phyloP scores from a whole-genome alignment of 768 basidiomycete species.

The Udeniomyces megalosporus region DNA sequence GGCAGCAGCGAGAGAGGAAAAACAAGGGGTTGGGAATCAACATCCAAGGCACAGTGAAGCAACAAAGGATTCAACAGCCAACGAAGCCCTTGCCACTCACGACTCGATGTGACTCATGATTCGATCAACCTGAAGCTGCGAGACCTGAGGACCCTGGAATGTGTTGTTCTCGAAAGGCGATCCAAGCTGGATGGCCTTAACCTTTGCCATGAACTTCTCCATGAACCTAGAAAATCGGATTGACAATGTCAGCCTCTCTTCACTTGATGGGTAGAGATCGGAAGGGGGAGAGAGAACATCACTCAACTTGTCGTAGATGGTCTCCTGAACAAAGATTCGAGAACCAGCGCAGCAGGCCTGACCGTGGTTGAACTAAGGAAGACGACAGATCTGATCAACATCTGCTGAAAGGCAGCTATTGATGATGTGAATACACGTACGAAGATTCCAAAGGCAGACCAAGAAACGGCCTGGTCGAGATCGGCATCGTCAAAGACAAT shows the following conservation, averaged over 20 bases:
- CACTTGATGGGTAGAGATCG: no score
- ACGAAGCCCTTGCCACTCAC: no score
- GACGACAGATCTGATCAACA: not conserved
- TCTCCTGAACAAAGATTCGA: conserved; percentile 15
- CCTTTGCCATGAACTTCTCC: conserved; percentile 25
- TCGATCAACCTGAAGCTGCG: conserved; percentile 34
- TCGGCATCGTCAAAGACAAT: conserved; percentile 15
- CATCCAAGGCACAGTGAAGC: no score
- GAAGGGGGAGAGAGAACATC: not conserved
- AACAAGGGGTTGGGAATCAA: no score
- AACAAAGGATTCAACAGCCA: no score
- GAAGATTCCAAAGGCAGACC: conserved; percentile 6
- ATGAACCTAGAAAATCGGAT: conserved; percentile 5
- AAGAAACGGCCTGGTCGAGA: conserved; percentile 14
- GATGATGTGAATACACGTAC: not conserved
- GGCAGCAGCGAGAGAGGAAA: no score
- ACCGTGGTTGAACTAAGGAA: conserved; percentile 15
- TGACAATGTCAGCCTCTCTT: not conserved
- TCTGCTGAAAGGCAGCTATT: not conserved
- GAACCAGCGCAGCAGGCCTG: conserved; percentile 18
- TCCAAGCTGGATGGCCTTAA: conserved; percentile 42
- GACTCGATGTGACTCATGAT: conserved; percentile 61
- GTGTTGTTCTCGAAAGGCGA: conserved; percentile 48
- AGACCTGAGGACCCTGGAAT: conserved; percentile 63
- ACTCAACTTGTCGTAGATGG: conserved; percentile 2